phyloP scores from a whole-genome alignment of 192 early-diverging fungal genomes.

The Cladochytrium replicatum region DNA sequence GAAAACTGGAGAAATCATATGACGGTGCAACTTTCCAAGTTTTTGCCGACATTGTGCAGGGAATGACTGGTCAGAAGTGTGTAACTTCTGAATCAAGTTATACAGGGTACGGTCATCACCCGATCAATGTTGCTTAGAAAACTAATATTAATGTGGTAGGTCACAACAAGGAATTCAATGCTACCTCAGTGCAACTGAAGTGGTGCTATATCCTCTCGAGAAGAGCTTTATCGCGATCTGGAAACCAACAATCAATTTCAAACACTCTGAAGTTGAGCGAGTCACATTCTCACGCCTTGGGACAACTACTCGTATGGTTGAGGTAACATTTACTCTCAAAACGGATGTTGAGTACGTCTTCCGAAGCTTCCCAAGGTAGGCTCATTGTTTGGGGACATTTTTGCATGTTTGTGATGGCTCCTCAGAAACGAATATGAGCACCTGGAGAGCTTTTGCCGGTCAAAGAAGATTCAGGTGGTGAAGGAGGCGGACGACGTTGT shows the following conservation, averaged over 20 bases:
- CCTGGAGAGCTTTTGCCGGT: constrained; percentile 70
- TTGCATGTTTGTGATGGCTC: neutral
- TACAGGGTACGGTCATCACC: constrained; percentile 10
- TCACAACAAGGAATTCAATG: constrained; percentile 79
- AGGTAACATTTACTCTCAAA: constrained; percentile 86
- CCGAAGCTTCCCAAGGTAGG: constrained; percentile 67
- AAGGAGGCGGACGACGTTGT: constrained; percentile 29
- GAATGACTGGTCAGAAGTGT: constrained; percentile 67
- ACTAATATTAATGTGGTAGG: constrained; percentile 54
- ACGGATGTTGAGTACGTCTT: constrained; percentile 71
- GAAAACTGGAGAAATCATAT: constrained; percentile 68
- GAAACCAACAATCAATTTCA: constrained; percentile 85
- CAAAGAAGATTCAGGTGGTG: constrained; percentile 45
- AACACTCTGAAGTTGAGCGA: constrained; percentile 70
- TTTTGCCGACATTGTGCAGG: constrained; percentile 75
- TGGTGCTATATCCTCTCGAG: constrained; percentile 85
- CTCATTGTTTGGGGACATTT: constrained; percentile 4
- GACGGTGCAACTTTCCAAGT: constrained; percentile 81
- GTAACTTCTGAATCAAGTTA: constrained; percentile 50
- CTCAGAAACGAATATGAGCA: constrained; percentile 71
- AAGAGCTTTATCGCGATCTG: constrained; percentile 89
- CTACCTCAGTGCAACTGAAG: constrained; percentile 95
- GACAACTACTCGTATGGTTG: constrained; percentile 59
- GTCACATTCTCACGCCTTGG: constrained; percentile 84
- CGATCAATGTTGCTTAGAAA: neutral